Evolutionary conservation across 768 basidiomycete genomes (phyloP).

Genomic region (Imleria badia): DNA sequence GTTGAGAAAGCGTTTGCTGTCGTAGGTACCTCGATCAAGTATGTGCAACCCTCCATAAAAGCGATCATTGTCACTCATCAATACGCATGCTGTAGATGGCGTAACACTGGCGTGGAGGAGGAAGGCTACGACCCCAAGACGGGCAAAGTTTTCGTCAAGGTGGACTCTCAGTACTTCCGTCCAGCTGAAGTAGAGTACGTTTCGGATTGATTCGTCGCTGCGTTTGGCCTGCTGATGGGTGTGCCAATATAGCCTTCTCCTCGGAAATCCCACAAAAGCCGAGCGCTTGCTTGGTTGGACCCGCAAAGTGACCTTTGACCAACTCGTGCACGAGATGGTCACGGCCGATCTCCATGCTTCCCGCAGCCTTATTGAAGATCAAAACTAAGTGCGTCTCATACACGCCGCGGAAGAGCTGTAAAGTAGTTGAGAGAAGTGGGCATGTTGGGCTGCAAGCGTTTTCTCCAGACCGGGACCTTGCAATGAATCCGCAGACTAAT

Average conservation of each 20-base stretch:
- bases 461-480: background rate
- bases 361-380: slow-evolving; percentile 75
- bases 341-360: slow-evolving; percentile 74
- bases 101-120: slow-evolving; percentile 72
- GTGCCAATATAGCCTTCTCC: slow-evolving; percentile 56
- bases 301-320: slow-evolving; percentile 78
- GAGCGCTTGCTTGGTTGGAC: slow-evolving; percentile 90
- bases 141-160: slow-evolving; percentile 72
- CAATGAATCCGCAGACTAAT: slow-evolving; percentile 1
- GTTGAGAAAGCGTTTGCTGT: slow-evolving; percentile 82
- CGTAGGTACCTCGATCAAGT: slow-evolving; percentile 69
- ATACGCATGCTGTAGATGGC: slow-evolving; percentile 56
- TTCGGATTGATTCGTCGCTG: background rate
- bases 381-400: slow-evolving; percentile 50
- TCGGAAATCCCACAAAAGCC: slow-evolving; percentile 89
- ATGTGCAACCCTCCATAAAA: slow-evolving; percentile 17
- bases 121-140: slow-evolving; percentile 72
- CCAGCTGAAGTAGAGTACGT: slow-evolving; percentile 93
- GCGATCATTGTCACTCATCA: slow-evolving; percentile 1
- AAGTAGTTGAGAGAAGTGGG: background rate
- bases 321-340: slow-evolving; percentile 92
- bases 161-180: slow-evolving; percentile 91
- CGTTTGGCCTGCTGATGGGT: background rate
- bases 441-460: background rate
- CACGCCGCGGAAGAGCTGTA: background rate